These are phyloP conservation scores for Xylaria venustula DNA, from an alignment of 495 filamentous ascomycete species.

Conservation along the genomic window DNA sequence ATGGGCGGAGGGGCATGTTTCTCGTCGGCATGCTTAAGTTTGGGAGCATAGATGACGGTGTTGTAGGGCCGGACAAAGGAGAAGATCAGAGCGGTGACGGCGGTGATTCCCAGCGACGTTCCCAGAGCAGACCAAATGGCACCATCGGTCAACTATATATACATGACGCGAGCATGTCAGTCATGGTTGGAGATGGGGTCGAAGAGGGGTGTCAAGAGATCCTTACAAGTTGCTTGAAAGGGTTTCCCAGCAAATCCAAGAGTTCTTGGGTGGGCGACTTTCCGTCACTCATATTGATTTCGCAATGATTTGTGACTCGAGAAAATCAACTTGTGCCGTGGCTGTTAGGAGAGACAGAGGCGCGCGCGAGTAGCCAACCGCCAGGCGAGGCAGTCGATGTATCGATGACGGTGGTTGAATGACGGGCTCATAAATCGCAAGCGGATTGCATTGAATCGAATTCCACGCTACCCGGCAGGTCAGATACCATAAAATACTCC, in stretches of 20 bases:
- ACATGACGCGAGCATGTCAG: not conserved
- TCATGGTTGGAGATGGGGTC: not conserved
- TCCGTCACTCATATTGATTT: slow-evolving; percentile 15
- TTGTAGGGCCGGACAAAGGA: slow-evolving; percentile 89
- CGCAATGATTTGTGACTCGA: not conserved
- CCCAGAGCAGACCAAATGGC: slow-evolving; percentile 78
- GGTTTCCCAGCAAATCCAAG: slow-evolving; percentile 45
- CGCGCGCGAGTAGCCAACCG: not conserved
- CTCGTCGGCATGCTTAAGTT: slow-evolving; percentile 86
- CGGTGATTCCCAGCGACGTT: slow-evolving; percentile 73
- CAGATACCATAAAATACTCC: not conserved
- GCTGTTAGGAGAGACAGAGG: too few species aligned
- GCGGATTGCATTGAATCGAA: not conserved
- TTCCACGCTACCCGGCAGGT: not conserved
- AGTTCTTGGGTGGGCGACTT: slow-evolving; percentile 33
- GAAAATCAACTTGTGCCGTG: not conserved
- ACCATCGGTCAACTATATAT: slow-evolving; percentile 41
- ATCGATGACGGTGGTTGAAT: not conserved
- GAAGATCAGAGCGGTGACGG: slow-evolving; percentile 73
- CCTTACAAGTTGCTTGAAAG: slow-evolving; percentile 46
- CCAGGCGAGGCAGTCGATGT: not conserved
- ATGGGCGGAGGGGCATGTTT: slow-evolving; percentile 92
- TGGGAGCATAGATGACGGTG: slow-evolving; percentile 87
- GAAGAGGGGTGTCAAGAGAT: slow-evolving; percentile 1
- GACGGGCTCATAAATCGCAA: not conserved